phyloP scores from a whole-genome alignment of 768 basidiomycete genomes.

The Coprinopsis marcescibilis region DNA sequence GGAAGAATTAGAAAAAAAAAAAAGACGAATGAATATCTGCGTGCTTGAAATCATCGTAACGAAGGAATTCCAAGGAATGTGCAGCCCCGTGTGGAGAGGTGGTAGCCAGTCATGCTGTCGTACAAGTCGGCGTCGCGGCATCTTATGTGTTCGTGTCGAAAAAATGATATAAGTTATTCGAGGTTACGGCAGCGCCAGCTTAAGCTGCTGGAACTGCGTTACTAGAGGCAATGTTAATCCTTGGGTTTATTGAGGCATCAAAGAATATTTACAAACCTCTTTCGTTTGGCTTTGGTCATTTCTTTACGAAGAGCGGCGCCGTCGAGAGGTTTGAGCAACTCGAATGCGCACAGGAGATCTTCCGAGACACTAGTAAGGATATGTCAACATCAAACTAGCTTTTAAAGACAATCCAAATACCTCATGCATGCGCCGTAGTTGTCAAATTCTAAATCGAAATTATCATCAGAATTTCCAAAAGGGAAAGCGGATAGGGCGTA shows the following conservation, averaged over 20 bases:
- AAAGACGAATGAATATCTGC: neutral
- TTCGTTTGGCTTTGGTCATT: slow-evolving; percentile 98
- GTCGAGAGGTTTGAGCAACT: slow-evolving; percentile 92
- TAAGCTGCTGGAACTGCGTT: neutral
- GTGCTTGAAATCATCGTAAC: neutral
- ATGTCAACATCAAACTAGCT: slow-evolving; percentile 14
- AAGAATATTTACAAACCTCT: slow-evolving; percentile 58
- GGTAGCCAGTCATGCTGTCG: no score
- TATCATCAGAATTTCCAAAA: slow-evolving; percentile 14
- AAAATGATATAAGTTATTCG: neutral
- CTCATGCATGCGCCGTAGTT: slow-evolving; percentile 96
- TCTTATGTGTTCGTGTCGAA: neutral
- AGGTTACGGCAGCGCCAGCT: neutral
- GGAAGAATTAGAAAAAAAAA: neutral
- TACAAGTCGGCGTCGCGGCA: neutral
- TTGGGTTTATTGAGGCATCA: neutral
- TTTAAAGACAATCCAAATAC: slow-evolving; percentile 31
- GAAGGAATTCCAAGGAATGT: neutral
- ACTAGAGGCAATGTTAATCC: neutral
- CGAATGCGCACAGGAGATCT: slow-evolving; percentile 95
- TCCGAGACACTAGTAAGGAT: slow-evolving; percentile 72
- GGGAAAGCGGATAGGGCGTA: slow-evolving; percentile 35
- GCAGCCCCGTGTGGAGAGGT: no score
- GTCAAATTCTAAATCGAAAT: slow-evolving; percentile 65
- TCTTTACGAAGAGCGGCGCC: slow-evolving; percentile 93